Conservation (phyloP, 352 stramenopile species). For the Phytophthora chlamydospora region DNA sequence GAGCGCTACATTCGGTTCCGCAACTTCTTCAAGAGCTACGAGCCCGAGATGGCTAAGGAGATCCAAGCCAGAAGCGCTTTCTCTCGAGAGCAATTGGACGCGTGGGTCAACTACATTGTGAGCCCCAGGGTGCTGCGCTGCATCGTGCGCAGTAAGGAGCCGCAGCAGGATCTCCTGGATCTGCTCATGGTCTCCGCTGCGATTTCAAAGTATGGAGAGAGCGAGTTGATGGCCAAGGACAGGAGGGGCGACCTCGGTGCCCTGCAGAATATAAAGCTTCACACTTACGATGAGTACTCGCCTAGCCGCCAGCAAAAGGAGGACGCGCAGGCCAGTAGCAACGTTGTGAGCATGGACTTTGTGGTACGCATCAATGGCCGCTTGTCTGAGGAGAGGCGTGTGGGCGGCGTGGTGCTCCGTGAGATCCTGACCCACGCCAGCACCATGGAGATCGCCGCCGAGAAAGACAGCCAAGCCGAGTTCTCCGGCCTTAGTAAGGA, state of each 20-base stretch:
- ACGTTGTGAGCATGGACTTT: slow-evolving; percentile 37
- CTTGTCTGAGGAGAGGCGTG: slow-evolving; percentile 33
- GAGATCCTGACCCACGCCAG: slow-evolving; percentile 37
- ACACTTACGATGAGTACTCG: slow-evolving; percentile 37
- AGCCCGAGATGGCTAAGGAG: slow-evolving; percentile 39
- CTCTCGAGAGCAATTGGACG: slow-evolving; percentile 33
- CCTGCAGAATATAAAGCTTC: slow-evolving; percentile 40
- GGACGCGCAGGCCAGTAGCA: slow-evolving; percentile 5
- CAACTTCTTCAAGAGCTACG: slow-evolving; percentile 47
- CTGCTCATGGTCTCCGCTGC: slow-evolving; percentile 43
- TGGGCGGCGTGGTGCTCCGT: slow-evolving; percentile 37
- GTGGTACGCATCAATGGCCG: slow-evolving; percentile 46
- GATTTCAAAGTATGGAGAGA: slow-evolving; percentile 49
- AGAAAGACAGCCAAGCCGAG: slow-evolving; percentile 18
- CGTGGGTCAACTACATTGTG: slow-evolving; percentile 47
- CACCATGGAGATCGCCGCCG: slow-evolving; percentile 23
- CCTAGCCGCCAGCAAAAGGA: slow-evolving; percentile 22
- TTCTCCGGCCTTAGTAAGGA: slow-evolving; percentile 7
- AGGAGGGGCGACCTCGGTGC: slow-evolving; percentile 33
- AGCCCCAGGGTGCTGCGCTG: slow-evolving; percentile 37
- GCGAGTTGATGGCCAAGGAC: slow-evolving; percentile 38
- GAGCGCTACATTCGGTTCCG: slow-evolving; percentile 38
- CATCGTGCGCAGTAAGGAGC: slow-evolving; percentile 20
- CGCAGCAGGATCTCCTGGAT: slow-evolving; percentile 36
- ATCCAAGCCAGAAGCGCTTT: slow-evolving; percentile 34